Conservation (phyloP, 495 filamentous ascomycete genomes). For the Penicillium pulvis region DNA sequence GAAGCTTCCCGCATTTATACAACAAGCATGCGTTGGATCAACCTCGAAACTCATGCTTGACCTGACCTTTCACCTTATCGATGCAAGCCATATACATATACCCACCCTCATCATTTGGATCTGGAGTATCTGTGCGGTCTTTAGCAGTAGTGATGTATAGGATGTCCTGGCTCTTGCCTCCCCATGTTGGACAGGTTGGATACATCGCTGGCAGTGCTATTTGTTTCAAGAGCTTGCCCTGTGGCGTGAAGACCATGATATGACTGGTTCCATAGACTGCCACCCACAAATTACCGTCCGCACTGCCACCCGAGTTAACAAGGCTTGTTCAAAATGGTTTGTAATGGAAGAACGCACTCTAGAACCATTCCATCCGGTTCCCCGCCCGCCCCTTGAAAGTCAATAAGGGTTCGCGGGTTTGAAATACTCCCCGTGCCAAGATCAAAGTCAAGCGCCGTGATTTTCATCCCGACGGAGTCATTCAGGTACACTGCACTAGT, state of each 20-base stretch:
- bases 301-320: conserved; percentile 8
- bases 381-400: conserved; percentile 20
- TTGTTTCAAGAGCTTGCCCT: conserved; percentile 18
- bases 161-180: conserved; percentile 17
- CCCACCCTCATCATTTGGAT: conserved; percentile 21
- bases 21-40: not conserved
- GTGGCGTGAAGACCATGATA: conserved; percentile 23
- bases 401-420: conserved; percentile 24
- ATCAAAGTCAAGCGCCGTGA: conserved; percentile 32
- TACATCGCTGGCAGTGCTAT: conserved; percentile 21
- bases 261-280: conserved; percentile 18
- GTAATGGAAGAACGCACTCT: conserved; percentile 16
- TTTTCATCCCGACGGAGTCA: conserved; percentile 30
- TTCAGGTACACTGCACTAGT: conserved; percentile 27
- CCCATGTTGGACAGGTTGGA: conserved; percentile 21
- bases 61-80: conserved; percentile 9
- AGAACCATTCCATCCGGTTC: conserved; percentile 34
- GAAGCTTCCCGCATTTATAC: not conserved
- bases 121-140: conserved; percentile 15
- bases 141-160: conserved; percentile 13
- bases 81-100: conserved; percentile 24
- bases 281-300: conserved; percentile 22
- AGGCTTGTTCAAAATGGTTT: conserved; percentile 1
- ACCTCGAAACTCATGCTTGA: conserved; percentile 24
- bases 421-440: conserved; percentile 25